Conservation (phyloP, 2,329 filamentous ascomycete species). For the Rutstroemia sp. region DNA sequence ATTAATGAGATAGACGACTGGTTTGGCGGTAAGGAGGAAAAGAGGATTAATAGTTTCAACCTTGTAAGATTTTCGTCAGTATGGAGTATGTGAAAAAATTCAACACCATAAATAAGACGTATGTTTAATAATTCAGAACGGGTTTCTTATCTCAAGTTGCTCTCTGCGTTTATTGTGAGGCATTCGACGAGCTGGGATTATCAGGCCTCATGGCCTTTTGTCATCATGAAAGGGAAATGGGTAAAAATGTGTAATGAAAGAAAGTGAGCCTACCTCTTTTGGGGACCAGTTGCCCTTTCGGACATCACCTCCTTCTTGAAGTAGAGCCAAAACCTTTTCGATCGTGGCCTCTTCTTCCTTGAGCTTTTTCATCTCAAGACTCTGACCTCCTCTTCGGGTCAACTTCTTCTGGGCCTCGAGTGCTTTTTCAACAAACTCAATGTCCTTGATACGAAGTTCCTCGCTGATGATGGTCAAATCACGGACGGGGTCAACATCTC, state of each 20-base stretch:
- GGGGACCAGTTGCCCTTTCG: constrained; percentile 82
- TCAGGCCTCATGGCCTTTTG: constrained; percentile 92
- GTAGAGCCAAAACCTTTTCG: constrained; percentile 75
- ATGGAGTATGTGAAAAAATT: constrained; percentile 12
- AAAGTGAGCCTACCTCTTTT: constrained; percentile 74
- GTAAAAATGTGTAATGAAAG: constrained; percentile 23
- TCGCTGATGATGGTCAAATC: constrained; percentile 96
- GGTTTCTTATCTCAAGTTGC: constrained; percentile 71
- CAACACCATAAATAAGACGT: neutral
- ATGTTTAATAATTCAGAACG: constrained; percentile 26
- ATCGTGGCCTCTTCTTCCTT: constrained; percentile 91
- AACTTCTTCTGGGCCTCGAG: constrained; percentile 89
- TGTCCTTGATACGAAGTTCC: constrained; percentile 95
- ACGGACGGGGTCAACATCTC: constrained; percentile 89
- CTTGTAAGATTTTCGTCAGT: constrained; percentile 39
- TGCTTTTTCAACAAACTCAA: constrained; percentile 96
- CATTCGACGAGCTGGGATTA: constrained; percentile 99
- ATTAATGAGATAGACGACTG: constrained; percentile 95
- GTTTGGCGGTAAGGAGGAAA: constrained; percentile 91
- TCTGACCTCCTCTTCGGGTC: constrained; percentile 88
- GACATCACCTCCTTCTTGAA: constrained; percentile 88
- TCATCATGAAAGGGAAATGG: constrained; percentile 68
- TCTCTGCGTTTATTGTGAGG: constrained; percentile 71
- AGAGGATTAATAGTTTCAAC: constrained; percentile 97
- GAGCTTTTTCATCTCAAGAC: constrained; percentile 95